These are phyloP conservation scores for Chlorella variabilis DNA, from an alignment of 163 green algal genomes.

Conservation along the genomic window DNA sequence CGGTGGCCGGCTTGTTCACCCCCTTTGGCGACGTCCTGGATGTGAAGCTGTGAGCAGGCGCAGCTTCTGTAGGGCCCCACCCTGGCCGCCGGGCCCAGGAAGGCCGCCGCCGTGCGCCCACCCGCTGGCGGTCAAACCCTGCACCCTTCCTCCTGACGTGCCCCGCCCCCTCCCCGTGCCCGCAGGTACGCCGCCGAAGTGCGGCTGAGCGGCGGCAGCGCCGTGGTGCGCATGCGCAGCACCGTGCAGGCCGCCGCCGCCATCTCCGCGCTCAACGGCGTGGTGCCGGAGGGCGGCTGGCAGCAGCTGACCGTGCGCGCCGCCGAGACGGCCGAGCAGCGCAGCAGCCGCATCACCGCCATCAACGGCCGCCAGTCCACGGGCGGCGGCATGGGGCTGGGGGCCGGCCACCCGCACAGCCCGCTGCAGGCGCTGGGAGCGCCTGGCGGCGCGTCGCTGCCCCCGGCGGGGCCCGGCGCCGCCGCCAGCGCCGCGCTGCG, in stretches of 20 bases:
- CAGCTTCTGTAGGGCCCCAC: neutral
- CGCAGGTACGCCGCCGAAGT: slow-evolving; percentile 34
- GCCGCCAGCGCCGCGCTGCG: slow-evolving; percentile 7
- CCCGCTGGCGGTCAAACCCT: no score
- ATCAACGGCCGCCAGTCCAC: slow-evolving; percentile 32
- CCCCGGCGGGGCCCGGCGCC: slow-evolving; percentile 1
- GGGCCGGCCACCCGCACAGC: neutral
- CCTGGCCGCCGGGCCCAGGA: no score
- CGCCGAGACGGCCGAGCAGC: slow-evolving; percentile 26
- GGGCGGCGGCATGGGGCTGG: neutral
- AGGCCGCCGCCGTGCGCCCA: no score
- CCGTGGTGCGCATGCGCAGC: slow-evolving; percentile 28
- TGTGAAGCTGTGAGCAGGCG: slow-evolving; percentile 28
- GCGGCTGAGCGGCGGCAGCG: slow-evolving; percentile 23
- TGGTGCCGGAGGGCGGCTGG: slow-evolving; percentile 28
- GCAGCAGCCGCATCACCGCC: slow-evolving; percentile 26
- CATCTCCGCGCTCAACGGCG: slow-evolving; percentile 30
- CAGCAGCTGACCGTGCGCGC: slow-evolving; percentile 35
- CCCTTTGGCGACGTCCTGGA: slow-evolving; percentile 35
- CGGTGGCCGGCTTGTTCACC: slow-evolving; percentile 22
- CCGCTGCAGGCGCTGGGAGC: neutral
- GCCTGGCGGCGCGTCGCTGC: neutral
- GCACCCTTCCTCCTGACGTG: no score
- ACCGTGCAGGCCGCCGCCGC: slow-evolving; percentile 4
- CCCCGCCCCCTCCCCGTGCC: no score